Evolutionary conservation across 2,329 filamentous ascomycete species (phyloP), one percentile per base, ranked within the genome.

Genomic region (Aspergillus udagawae): DNA sequence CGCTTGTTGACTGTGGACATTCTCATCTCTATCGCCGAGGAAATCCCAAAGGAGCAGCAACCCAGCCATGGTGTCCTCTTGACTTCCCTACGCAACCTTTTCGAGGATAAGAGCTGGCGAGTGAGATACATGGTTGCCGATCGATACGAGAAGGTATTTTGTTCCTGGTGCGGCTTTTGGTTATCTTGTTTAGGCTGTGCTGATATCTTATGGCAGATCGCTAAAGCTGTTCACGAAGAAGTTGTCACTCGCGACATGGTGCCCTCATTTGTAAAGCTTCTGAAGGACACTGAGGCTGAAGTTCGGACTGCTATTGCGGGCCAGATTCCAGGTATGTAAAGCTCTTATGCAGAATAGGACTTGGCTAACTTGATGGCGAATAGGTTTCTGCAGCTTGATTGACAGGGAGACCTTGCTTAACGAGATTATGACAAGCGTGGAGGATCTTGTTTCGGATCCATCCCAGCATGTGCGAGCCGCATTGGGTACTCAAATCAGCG

Each of bases 91-190:
- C 88, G 94, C 68, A 96, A 86, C 78, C 78, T 99, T 71, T 97
- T 99, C 78, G 94, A 97, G 70, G 94, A 99, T 76, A 99, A 97
- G 85, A 97, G 94, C 80, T 99, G 94, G 94, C 87, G 94, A 71
- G 94, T 99, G 59, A 86, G 94, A 73, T 99, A 97, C 77, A 99
- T 99, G 94, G 94, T 99, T 67, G 94, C 94, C 51, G 94, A 99
- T 76, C 86, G 92, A 73, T 99, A 97, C 71, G 94, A 99, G 77
- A 97, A 97, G 89, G 91, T 91, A 71, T 51, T 71, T 54, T 48
- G 49, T 53, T 32, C n/a, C 5, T 17, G n/a, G 38, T 32, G 27
- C 23, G 21, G 17, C 4, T 55, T 55, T 29, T 17, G 14, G n/a
- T 17, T 5, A 0, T 51, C 29, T 12, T 6, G 45, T 17, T 17